Conservation (phyloP, 768 basidiomycete genomes). For the Rickenella mellea region DNA sequence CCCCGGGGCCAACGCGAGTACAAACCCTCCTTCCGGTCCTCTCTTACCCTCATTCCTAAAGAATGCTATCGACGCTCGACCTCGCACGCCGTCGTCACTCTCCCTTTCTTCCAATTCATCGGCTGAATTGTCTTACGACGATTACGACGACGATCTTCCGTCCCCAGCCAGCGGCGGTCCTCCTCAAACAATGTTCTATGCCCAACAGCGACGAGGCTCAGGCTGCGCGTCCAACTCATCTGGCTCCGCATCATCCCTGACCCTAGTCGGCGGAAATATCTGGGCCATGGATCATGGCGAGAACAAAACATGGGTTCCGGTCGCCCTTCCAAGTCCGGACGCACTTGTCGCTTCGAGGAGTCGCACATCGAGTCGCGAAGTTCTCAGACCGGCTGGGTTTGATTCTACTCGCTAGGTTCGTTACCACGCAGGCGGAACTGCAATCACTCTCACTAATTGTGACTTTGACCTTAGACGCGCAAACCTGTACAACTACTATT, state of each 20-base stretch:
- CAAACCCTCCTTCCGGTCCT: constrained; percentile 24
- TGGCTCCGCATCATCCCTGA: constrained; percentile 7
- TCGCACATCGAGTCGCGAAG: not conserved
- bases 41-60: constrained; percentile 73
- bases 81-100: constrained; percentile 34
- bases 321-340: not conserved
- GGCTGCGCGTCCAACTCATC: constrained; percentile 18
- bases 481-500: no score
- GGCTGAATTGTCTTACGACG: constrained; percentile 57
- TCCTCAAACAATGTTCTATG: constrained; percentile 17
- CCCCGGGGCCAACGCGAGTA: constrained; percentile 13
- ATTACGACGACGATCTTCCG: constrained; percentile 21
- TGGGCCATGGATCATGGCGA: constrained; percentile 72
- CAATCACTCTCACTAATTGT: no score
- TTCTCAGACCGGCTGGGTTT: no score
- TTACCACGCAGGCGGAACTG: no score
- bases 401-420: no score
- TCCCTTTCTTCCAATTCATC: constrained; percentile 60
- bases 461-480: no score
- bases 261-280: constrained; percentile 41
- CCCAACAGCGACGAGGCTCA: constrained; percentile 17
- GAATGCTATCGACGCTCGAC: constrained; percentile 45
- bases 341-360: not conserved
- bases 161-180: constrained; percentile 12
- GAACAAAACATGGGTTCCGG: constrained; percentile 27